Percentiles rank a stretch among this genome's conserved stretches.
Conservation (phyloP, 2,329 filamentous ascomycete species). For the Mycosphaerella sp. region DNA sequence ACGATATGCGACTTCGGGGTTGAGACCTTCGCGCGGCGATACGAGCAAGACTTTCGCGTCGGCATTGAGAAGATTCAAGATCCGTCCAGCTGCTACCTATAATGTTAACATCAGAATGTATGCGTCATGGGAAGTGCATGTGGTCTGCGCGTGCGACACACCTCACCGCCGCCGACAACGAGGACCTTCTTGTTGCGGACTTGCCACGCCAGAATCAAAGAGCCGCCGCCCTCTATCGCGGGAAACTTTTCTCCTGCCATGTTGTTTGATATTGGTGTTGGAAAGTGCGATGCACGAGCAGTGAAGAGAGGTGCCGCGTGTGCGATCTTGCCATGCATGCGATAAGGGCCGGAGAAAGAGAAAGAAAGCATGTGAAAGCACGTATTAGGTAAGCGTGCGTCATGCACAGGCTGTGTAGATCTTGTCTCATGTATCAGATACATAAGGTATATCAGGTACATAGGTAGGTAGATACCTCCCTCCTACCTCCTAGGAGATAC, state of each 20-base stretch:
- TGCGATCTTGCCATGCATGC: not conserved
- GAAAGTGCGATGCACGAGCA: not conserved
- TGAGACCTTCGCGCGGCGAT: slow-evolving; percentile 70
- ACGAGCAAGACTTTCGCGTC: slow-evolving; percentile 86
- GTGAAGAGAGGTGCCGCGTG: not conserved
- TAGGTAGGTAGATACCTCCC: too few species aligned
- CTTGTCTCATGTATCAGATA: not conserved
- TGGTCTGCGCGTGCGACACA: slow-evolving; percentile 39
- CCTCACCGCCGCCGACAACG: slow-evolving; percentile 93
- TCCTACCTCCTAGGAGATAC: too few species aligned
- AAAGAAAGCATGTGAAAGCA: not conserved
- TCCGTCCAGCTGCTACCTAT: slow-evolving; percentile 90
- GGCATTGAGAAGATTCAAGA: slow-evolving; percentile 89
- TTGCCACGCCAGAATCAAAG: slow-evolving; percentile 93
- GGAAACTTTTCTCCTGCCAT: slow-evolving; percentile 50
- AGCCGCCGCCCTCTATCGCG: slow-evolving; percentile 80
- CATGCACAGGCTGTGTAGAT: not conserved
- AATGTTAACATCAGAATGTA: slow-evolving; percentile 10
- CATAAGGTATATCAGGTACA: too few species aligned
- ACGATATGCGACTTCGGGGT: slow-evolving; percentile 80
- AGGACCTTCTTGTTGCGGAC: slow-evolving; percentile 80
- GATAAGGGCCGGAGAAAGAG: slow-evolving; percentile 1
- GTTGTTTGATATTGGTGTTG: not conserved
- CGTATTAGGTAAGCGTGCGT: not conserved
- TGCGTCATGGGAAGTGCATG: slow-evolving; percentile 1